A percentile compares a stretch with the other conserved stretches of the same genome.
These are phyloP conservation scores for Candolleomyces aberdarensis DNA, from an alignment of 768 basidiomycete genomes.

Conservation along the genomic window DNA sequence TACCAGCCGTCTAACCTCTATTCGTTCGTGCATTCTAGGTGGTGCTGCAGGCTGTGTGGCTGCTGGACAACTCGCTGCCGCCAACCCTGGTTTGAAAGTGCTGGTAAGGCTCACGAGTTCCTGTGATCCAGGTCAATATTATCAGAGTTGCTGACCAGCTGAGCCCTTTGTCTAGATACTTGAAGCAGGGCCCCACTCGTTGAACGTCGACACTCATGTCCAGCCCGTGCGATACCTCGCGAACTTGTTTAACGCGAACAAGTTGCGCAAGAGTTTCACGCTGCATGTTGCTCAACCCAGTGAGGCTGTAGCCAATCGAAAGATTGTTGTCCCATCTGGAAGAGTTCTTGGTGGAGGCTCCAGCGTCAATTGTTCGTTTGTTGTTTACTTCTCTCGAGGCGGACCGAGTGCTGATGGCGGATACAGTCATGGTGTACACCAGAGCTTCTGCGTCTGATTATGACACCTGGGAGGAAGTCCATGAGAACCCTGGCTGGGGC, in stretches of 20 bases:
- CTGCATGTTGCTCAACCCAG: constrained; percentile 43
- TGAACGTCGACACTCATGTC: constrained; percentile 41
- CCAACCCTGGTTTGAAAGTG: constrained; percentile 53
- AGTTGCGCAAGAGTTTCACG: constrained; percentile 37
- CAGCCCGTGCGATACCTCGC: constrained; percentile 52
- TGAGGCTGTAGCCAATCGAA: constrained; percentile 40
- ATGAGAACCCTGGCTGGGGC: constrained; percentile 61
- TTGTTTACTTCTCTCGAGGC: neutral
- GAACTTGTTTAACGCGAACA: constrained; percentile 31
- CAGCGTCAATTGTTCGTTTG: constrained; percentile 50
- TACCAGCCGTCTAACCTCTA: too few species aligned
- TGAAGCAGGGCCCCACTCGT: constrained; percentile 55
- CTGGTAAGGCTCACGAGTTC: constrained; percentile 31
- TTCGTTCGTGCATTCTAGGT: constrained; percentile 22
- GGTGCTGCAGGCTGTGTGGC: constrained; percentile 57
- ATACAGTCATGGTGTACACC: constrained; percentile 49
- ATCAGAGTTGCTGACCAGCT: neutral
- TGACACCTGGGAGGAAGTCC: constrained; percentile 54
- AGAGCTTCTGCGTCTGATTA: constrained; percentile 62
- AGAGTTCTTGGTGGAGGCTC: constrained; percentile 63
- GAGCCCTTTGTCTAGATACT: constrained; percentile 32
- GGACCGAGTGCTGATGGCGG: neutral
- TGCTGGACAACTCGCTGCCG: constrained; percentile 53
- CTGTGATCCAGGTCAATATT: neutral
- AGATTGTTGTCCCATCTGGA: constrained; percentile 40